Base-by-base conservation (phyloP, 169 alveolate species). In the Plasmodium vivax region DNA sequence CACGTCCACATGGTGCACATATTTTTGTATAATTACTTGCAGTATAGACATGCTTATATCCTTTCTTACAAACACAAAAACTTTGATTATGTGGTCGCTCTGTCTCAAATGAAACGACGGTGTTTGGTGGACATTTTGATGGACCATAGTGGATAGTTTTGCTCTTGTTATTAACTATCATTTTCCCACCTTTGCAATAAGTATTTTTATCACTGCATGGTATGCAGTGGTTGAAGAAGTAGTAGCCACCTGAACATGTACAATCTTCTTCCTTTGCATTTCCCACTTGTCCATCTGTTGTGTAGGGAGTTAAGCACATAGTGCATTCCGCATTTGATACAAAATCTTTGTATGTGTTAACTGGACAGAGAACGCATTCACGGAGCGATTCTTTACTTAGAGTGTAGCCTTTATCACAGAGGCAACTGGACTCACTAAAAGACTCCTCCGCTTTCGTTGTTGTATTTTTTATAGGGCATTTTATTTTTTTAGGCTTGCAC, bases 131-230 rank as follows among this genome's bases (percentile, higher is more conserved):
- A 92, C 98, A 97, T 73, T 93, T 85, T 19, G 95, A 95, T 16
- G 98, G 98, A 34, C 95, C 92, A 45, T 92, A 83, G 32, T 80
- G 92, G 82, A 90, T 68, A 34, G 97, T 95, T 93, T 94, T 93
- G 19, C 71, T 74, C 36, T 54, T 51, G 54, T 79, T 85, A 81
- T 91, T 83, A 30, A 92, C 93, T 56, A 83, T 95, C 93, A 92
- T 84, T 83, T 95, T 92, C n/a, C 98, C 98, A 9, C 98, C 98
- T 3, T 97, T 97, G 85, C 98, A 97, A 62, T 95, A 97, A 74
- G 92, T 95, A 72, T 92, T 93, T 5, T 93, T 80, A 87, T 82
- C 90, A 19, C 94, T 95, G 83, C 98, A 97, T 34, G 97, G 95
- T 19, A 93, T 88, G 82, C 98, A 97, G 32, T 93, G 95, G 81